Evolutionary conservation across 2,329 filamentous ascomycete genomes (phyloP).

Genomic region (Paracoccidioides brasiliensis): DNA sequence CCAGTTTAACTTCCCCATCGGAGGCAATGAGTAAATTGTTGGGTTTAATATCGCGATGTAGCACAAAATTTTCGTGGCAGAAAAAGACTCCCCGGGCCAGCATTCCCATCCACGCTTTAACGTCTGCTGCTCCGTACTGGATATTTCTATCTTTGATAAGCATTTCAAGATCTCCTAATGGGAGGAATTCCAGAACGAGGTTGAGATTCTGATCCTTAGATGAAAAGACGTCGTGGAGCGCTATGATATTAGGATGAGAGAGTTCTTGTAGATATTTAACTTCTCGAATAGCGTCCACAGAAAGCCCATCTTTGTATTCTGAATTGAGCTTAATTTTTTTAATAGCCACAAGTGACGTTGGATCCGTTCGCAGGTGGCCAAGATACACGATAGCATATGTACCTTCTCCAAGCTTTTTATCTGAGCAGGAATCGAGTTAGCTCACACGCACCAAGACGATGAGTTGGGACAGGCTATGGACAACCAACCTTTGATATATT

Average conservation of each 20-base stretch:
- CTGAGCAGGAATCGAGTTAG: constrained; percentile 29
- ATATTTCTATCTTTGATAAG: constrained; percentile 79
- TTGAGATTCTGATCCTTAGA: constrained; percentile 95
- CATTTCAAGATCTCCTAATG: constrained; percentile 87
- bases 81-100: constrained; percentile 86
- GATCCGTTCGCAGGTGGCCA: constrained; percentile 62
- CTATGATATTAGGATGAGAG: constrained; percentile 89
- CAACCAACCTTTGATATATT: constrained; percentile 68
- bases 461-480: too few species aligned
- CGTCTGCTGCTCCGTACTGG: constrained; percentile 73
- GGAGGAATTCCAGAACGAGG: constrained; percentile 85
- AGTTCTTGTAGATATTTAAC: constrained; percentile 92
- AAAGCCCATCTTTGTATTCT: constrained; percentile 73
- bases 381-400: constrained; percentile 95
- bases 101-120: constrained; percentile 99
- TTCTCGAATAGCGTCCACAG: constrained; percentile 89
- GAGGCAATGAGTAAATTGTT: constrained; percentile 94
- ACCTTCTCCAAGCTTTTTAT: constrained; percentile 85
- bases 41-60: constrained; percentile 97
- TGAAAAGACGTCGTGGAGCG: constrained; percentile 80
- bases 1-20: constrained; percentile 86
- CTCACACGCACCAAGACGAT: too few species aligned
- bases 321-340: constrained; percentile 42
- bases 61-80: constrained; percentile 85
- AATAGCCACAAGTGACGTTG: constrained; percentile 60